Evolutionary conservation across 768 basidiomycete species (phyloP), one percentile per base, ranked within the genome.

Genomic region (Naganishia vaughanmartiniae): DNA sequence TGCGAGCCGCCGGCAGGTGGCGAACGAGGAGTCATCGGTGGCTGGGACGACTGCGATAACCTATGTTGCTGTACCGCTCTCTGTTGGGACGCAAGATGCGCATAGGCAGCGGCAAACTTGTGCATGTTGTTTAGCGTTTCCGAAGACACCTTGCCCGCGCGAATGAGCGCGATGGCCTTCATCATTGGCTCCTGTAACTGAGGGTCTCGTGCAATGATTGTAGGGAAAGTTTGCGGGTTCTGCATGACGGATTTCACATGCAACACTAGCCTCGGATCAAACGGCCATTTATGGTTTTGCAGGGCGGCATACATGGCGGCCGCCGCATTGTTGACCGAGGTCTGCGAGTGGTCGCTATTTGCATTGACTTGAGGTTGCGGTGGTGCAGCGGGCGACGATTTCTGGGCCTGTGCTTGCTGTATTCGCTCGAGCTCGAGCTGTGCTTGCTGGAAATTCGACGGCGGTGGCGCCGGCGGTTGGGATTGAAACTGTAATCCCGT

Each of bases 121-220:
- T 73, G 72, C 80, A 81, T 81, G 46, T 74, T 63, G 24, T 69
- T 60, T 24, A 81, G 42, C 15, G 72, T 70, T 21, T 78, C 77
- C 17, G 55, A 65, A 17, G 57, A 56, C 1, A 79, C 68, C 17
- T 28, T 48, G 6, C 76, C 75, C 9, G 68, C 48, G 14, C 70
- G 67, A 0, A 78, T 4, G 54, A 75, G 65, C n/a, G 58, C 46
- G 9, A 56, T 30, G 3, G 77, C 78, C 21, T 70, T 57, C 39
- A 68, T 58, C 2, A 74, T 71, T 10, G 72, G 66, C 4, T 51
- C 55, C 2, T 77, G 30, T 21, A 78, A n/a, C 15, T 31, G 58
- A 1, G 78, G 78, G 11, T 65, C 34, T 34, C 76, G 73, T 21
- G 72, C 71, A 12, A 67, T 55, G 42, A 74, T 70, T 73, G 77